Base-by-base conservation (phyloP, 2,329 filamentous ascomycete species). In the Drechslerella coelobrocha region DNA sequence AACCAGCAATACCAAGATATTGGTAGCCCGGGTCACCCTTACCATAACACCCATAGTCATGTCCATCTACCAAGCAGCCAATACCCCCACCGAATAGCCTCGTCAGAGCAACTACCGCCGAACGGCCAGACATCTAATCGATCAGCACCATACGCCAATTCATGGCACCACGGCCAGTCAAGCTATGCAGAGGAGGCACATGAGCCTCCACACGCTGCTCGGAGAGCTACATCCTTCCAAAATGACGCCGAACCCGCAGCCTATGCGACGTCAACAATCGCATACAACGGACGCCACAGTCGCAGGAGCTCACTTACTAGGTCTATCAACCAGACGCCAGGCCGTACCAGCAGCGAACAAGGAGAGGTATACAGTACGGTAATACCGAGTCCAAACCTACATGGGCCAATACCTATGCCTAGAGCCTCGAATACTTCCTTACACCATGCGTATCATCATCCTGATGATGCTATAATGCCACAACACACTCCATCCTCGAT, bases 1-100 rank as follows among this genome's bases (percentile, higher is more conserved):
- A 71, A 41, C 41, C 66, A 62, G 41, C 66, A 71, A 14, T 60
- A 59, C 41, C 59, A 71, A 47, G 66, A 71, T 29, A 63, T 71
- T 47, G 54, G 47, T 45, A 62, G 53, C 21, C 48, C 39, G n/a
- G 51, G n/a, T 23, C 59, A 53, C 21, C 17, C 48, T 27, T 71
- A 59, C 17, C 37, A 26, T 19, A 52, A 62, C n/a, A 53, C 24
- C 17, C 47, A 57, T 8, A 29, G 7, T 17, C 48, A 50, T 34
- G 24, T 21, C n/a, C 26, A 45, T 19, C 59, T 53, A 7, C 8
- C 47, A 8, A 31, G 12, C 10, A 24, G 19, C 26, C 66, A 71
- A 26, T 55, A 63, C 21, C 59, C 41, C 34, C 59, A 59, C 37
- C 66, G 53, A 2, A 50, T 71, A n/a, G 29, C 59, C 14, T 63